Conservation (phyloP, 306 rosid genomes). For the Rosa persica region DNA sequence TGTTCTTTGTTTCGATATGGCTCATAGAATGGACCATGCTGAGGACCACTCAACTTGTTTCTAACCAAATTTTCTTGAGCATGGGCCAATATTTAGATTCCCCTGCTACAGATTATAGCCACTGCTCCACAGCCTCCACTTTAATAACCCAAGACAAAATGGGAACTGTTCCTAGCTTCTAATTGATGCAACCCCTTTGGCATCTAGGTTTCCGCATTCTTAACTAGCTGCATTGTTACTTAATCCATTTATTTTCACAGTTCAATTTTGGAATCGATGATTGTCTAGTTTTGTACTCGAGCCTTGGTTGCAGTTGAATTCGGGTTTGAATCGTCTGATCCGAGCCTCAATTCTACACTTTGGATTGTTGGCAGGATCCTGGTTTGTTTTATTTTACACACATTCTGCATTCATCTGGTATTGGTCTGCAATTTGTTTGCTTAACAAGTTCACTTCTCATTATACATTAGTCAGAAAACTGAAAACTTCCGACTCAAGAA, state of each 20-base stretch:
- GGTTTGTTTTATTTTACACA: neutral
- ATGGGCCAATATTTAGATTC: neutral
- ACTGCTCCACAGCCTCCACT: neutral
- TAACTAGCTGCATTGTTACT: neutral
- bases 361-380: neutral
- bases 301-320: neutral
- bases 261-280: neutral
- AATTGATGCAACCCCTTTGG: neutral
- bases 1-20: neutral
- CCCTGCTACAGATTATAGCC: neutral
- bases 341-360: neutral
- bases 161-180: neutral
- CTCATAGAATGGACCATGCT: constrained; percentile 11
- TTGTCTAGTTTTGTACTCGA: neutral
- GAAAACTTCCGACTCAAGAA: neutral
- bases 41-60: constrained; percentile 17
- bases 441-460: neutral
- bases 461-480: neutral
- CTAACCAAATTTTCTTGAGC: neutral
- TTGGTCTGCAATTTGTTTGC: constrained; percentile 1
- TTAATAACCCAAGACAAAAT: neutral
- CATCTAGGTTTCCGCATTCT: neutral
- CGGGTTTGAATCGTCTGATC: too few species aligned
- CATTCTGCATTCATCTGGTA: neutral
- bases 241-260: neutral